These are phyloP conservation scores for Waltiozyma sp. DNA, from an alignment of 1,139 yeast genomes.

Conservation along the genomic window DNA sequence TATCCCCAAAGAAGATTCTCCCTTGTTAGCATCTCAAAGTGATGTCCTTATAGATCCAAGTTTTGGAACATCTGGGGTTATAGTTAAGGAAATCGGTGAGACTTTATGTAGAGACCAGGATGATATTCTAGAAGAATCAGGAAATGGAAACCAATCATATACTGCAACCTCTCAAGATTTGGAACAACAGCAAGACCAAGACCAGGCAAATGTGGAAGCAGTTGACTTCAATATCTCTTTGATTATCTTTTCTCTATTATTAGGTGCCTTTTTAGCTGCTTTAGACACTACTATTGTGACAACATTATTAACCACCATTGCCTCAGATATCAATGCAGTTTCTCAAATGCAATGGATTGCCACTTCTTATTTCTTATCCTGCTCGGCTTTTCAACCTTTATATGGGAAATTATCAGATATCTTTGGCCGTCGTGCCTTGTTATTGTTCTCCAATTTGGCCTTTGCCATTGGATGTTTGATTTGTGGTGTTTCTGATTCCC, in stretches of 20 bases:
- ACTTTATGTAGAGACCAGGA: background rate
- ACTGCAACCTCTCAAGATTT: background rate
- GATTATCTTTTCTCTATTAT: background rate
- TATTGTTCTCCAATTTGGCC: slow-evolving; percentile 32
- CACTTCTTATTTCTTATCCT: slow-evolving; percentile 48
- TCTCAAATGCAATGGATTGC: slow-evolving; percentile 56
- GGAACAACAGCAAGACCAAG: background rate
- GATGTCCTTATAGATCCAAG: background rate
- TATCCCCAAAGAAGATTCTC: background rate
- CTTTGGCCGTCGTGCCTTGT: slow-evolving; percentile 36
- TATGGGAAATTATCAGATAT: slow-evolving; percentile 44
- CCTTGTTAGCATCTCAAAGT: background rate
- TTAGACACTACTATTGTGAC: slow-evolving; percentile 59
- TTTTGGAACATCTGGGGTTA: background rate
- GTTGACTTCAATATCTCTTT: background rate
- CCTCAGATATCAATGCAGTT: slow-evolving; percentile 48
- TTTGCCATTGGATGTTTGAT: slow-evolving; percentile 33
- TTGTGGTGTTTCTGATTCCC: slow-evolving; percentile 30
- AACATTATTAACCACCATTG: slow-evolving; percentile 49
- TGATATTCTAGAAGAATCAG: background rate
- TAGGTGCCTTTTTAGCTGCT: slow-evolving; percentile 35
- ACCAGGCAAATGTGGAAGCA: background rate
- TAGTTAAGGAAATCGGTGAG: background rate
- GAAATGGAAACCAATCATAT: background rate
- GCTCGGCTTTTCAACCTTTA: slow-evolving; percentile 62